Evolutionary conservation across 2,329 filamentous ascomycete genomes (phyloP).

Genomic region (Sporothrix humicola): DNA sequence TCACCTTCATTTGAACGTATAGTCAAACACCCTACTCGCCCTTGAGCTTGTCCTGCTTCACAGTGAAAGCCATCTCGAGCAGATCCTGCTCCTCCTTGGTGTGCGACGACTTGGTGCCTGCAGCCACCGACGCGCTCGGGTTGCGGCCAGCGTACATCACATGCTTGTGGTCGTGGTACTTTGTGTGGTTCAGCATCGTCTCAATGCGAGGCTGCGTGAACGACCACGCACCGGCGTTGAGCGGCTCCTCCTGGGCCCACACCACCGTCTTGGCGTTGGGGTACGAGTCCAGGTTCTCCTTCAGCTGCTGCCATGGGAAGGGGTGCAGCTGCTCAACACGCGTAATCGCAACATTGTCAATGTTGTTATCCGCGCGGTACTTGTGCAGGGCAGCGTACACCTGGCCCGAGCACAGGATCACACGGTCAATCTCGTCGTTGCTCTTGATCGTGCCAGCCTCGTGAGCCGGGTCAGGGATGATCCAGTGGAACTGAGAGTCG

Average conservation of each 20-base stretch:
- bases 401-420: conserved; percentile 93
- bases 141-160: conserved; percentile 96
- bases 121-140: conserved; percentile 91
- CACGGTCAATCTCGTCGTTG: conserved; percentile 87
- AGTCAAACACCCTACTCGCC: conserved; percentile 57
- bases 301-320: conserved; percentile 97
- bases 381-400: conserved; percentile 91
- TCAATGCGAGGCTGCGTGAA: conserved; percentile 98
- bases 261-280: conserved; percentile 97
- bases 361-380: conserved; percentile 82
- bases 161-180: conserved; percentile 91
- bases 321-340: conserved; percentile 97
- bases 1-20: neutral
- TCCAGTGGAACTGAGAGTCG: conserved; percentile 94
- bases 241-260: conserved; percentile 95
- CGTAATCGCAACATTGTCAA: conserved; percentile 91
- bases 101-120: conserved; percentile 86
- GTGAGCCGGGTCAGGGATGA: conserved; percentile 90
- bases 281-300: conserved; percentile 95
- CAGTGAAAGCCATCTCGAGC: conserved; percentile 67
- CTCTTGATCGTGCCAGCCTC: conserved; percentile 73
- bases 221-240: conserved; percentile 96
- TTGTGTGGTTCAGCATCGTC: conserved; percentile 90
- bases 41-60: conserved; percentile 72
- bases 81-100: conserved; percentile 91